Percentiles rank a stretch among this genome's conserved stretches.
Conservation (phyloP, 2,329 filamentous ascomycete genomes). For the Cercospora canescens region DNA sequence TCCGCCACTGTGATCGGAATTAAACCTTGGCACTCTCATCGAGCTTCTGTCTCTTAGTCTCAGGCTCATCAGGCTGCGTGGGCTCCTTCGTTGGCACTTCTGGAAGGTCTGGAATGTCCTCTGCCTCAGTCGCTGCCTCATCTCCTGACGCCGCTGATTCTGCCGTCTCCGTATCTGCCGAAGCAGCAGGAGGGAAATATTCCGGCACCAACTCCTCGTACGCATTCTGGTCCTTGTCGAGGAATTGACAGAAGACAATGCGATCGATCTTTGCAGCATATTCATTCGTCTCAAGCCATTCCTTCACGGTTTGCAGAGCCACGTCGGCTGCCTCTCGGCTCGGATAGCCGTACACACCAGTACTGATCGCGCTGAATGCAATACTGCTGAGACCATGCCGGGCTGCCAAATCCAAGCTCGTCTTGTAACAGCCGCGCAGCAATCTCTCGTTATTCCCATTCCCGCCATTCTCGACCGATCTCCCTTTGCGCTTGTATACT, state of each 20-base stretch:
- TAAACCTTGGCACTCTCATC: conserved; percentile 17
- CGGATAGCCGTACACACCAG: conserved; percentile 88
- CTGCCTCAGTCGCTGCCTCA: neutral
- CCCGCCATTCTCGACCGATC: conserved; percentile 9
- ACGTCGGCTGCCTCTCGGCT: conserved; percentile 69
- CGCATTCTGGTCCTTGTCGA: conserved; percentile 71
- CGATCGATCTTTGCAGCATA: conserved; percentile 58
- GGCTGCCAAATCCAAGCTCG: conserved; percentile 70
- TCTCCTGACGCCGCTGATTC: neutral
- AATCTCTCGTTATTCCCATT: conserved; percentile 43
- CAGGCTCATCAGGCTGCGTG: conserved; percentile 43
- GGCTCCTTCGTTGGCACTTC: conserved; percentile 52
- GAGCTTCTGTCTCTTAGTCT: conserved; percentile 50
- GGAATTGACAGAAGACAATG: conserved; percentile 84
- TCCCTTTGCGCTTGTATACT: conserved; percentile 58
- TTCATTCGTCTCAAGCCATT: conserved; percentile 53
- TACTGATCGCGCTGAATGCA: conserved; percentile 83
- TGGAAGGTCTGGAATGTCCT: conserved; percentile 45
- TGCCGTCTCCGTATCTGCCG: neutral
- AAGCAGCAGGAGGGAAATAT: conserved; percentile 50
- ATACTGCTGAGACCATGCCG: conserved; percentile 66
- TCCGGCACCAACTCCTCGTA: conserved; percentile 56
- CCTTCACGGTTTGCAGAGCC: conserved; percentile 63
- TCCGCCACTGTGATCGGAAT: neutral
- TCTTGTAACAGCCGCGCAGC: conserved; percentile 67